A percentile compares a stretch with the other conserved stretches of the same genome.
Conservation (phyloP, 148 eudicot genomes). For the Rhododendron vialii region DNA sequence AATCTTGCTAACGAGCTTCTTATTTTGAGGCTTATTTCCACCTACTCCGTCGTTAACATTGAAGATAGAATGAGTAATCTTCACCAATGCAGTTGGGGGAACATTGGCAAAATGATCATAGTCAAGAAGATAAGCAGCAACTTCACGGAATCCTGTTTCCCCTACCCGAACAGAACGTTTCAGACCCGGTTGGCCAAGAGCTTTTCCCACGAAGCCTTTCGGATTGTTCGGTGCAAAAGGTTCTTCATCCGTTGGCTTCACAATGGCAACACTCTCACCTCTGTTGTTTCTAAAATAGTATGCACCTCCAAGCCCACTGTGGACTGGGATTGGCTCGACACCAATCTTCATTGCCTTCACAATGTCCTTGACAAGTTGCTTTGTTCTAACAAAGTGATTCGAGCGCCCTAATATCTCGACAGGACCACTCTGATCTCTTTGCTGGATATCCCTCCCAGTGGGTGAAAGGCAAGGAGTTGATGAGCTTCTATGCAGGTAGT, state of each 20-base stretch:
- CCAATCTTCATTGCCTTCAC: conserved; percentile 69
- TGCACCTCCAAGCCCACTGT: conserved; percentile 95
- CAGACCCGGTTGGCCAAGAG: conserved; percentile 93
- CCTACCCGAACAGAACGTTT: conserved; percentile 92
- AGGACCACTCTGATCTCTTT: conserved; percentile 64
- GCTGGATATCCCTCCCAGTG: conserved; percentile 61
- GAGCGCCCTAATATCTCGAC: conserved; percentile 69
- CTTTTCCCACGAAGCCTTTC: conserved; percentile 89
- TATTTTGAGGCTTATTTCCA: conserved; percentile 49
- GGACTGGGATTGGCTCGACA: conserved; percentile 75
- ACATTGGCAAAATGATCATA: conserved; percentile 72
- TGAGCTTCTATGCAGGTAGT: conserved; percentile 76
- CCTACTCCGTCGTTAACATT: conserved; percentile 74
- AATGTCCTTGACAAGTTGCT: conserved; percentile 58
- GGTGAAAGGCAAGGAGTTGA: conserved; percentile 96
- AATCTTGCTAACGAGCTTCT: conserved; percentile 69
- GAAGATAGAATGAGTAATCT: conserved; percentile 86
- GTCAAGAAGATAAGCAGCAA: conserved; percentile 92
- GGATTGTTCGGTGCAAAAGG: conserved; percentile 99
- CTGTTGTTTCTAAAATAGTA: conserved; percentile 71
- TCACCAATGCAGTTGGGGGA: conserved; percentile 88
- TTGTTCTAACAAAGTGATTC: conserved; percentile 37
- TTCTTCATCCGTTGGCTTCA: conserved; percentile 98
- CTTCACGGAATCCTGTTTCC: conserved; percentile 91
- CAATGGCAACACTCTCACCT: conserved; percentile 91